Conservation (phyloP, 139 green algal genomes). For the Eudorina sp. region DNA sequence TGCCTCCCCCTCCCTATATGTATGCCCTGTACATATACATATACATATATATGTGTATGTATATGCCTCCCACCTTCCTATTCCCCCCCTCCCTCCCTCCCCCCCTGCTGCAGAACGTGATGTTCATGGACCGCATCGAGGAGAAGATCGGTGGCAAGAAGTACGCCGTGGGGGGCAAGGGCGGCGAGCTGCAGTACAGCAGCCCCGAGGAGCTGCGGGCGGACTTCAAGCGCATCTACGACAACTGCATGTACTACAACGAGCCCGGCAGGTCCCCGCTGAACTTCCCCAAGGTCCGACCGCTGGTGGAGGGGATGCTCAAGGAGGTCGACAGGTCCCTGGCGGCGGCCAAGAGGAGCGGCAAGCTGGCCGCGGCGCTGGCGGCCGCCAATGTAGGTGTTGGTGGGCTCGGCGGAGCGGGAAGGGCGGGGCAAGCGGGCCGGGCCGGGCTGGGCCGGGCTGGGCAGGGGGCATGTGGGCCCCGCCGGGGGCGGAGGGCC, state of each 20-base stretch:
- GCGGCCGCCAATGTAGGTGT: background rate
- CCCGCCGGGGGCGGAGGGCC: too few relatives aligned
- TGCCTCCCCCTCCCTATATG: too few relatives aligned
- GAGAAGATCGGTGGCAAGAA: conserved; percentile 26
- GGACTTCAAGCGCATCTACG: conserved; percentile 23
- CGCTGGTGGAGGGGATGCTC: background rate
- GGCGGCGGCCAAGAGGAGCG: background rate
- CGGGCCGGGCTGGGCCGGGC: too few relatives aligned
- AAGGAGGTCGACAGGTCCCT: background rate
- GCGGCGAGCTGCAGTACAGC: conserved; percentile 32
- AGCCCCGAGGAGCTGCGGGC: background rate
- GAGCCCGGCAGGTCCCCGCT: background rate
- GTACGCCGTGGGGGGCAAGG: background rate
- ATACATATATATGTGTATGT: too few relatives aligned
- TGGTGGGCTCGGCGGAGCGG: too few relatives aligned
- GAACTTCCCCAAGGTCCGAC: background rate
- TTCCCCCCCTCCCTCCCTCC: background rate
- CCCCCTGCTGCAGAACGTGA: conserved; percentile 2
- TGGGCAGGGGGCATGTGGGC: too few relatives aligned
- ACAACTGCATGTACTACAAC: conserved; percentile 44
- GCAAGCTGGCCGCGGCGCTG: background rate
- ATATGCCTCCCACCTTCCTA: background rate
- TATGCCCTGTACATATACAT: too few relatives aligned
- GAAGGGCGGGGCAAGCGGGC: too few relatives aligned
- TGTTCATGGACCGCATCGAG: conserved; percentile 30